Evolutionary conservation across 495 filamentous ascomycete species (phyloP).

Genomic region (Letharia columbiana): DNA sequence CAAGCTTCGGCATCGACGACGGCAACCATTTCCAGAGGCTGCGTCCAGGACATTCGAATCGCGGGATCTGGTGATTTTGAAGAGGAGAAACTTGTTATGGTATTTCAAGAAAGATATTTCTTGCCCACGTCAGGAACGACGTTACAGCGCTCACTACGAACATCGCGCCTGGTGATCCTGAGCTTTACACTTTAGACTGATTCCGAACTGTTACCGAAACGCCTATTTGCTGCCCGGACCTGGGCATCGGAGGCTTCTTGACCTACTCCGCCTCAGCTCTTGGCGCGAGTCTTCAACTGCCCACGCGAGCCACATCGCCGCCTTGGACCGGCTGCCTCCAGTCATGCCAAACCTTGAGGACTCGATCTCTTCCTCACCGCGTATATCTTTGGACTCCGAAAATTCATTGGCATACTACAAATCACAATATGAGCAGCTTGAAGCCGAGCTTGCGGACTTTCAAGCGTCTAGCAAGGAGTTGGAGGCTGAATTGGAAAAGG

Average conservation of each 20-base stretch:
- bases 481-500: conserved; percentile 91
- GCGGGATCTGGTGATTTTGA: not conserved
- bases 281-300: not conserved
- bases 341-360: conserved; percentile 11
- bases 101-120: not conserved
- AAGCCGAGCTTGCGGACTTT: conserved; percentile 87
- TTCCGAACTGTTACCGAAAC: not conserved
- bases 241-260: not conserved
- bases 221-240: not conserved
- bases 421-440: conserved; percentile 85
- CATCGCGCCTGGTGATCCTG: conserved; percentile 9
- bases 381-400: conserved; percentile 32
- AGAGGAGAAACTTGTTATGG: not conserved
- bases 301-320: conserved; percentile 2
- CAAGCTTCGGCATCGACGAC: conserved; percentile 3
- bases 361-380: conserved; percentile 6
- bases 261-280: not conserved
- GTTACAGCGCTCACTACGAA: not conserved
- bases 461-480: conserved; percentile 88
- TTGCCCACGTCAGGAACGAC: not conserved
- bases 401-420: conserved; percentile 90
- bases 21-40: conserved; percentile 6
- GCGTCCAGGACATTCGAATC: not conserved
- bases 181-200: not conserved
- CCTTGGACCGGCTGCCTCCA: conserved; percentile 10